Conservation (phyloP, 2,329 filamentous ascomycete genomes). For the Neopestalotiopsis clavispora region DNA sequence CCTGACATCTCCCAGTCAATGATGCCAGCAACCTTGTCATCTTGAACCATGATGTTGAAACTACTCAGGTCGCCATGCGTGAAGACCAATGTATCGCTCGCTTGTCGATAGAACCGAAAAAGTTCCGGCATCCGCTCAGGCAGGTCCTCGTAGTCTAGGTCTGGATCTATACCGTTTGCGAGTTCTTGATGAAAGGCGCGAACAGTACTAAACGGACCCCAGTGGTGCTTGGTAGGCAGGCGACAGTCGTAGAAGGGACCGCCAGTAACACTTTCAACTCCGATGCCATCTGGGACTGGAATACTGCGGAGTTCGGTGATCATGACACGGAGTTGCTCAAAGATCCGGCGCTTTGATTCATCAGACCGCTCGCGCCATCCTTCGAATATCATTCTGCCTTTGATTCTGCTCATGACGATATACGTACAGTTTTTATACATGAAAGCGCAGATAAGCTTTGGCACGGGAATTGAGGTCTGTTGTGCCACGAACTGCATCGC, state of each 20-base stretch:
- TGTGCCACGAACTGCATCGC: slow-evolving; percentile 44
- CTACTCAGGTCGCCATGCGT: slow-evolving; percentile 35
- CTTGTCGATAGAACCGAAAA: slow-evolving; percentile 1
- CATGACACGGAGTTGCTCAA: slow-evolving; percentile 28
- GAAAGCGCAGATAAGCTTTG: slow-evolving; percentile 49
- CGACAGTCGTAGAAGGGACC: too few relatives aligned
- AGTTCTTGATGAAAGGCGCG: too few relatives aligned
- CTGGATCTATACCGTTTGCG: too few relatives aligned
- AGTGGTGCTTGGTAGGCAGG: too few relatives aligned
- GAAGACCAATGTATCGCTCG: not conserved
- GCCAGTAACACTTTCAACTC: slow-evolving; percentile 16
- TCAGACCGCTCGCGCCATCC: slow-evolving; percentile 21
- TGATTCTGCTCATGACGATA: slow-evolving; percentile 49
- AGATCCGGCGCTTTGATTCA: slow-evolving; percentile 21
- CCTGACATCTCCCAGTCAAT: slow-evolving; percentile 23
- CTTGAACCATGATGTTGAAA: slow-evolving; percentile 32
- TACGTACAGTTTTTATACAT: slow-evolving; percentile 42
- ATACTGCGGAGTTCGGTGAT: slow-evolving; percentile 30
- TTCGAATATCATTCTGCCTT: slow-evolving; percentile 25
- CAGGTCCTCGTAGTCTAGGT: too few relatives aligned
- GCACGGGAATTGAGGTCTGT: slow-evolving; percentile 50
- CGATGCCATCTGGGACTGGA: slow-evolving; percentile 19
- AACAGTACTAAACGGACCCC: too few relatives aligned
- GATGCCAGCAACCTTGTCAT: slow-evolving; percentile 33
- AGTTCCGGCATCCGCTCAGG: too few relatives aligned